Conservation (phyloP, 2,329 filamentous ascomycete genomes). For the Fusarium sp. region DNA sequence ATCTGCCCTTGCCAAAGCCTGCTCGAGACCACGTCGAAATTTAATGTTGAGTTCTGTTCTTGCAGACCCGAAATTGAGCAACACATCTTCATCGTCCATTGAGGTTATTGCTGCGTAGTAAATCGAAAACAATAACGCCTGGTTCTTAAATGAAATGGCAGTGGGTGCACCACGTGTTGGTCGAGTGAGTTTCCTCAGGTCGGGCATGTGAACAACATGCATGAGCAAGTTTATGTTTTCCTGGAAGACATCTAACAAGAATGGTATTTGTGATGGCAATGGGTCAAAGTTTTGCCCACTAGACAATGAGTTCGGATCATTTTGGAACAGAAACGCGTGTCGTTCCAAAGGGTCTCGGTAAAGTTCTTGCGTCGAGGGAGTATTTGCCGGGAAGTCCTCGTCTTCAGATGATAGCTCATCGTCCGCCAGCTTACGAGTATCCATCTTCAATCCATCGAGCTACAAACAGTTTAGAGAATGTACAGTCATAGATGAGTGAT, state of each 20-base stretch:
- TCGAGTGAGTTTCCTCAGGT: conserved; percentile 52
- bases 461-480: conserved; percentile 33
- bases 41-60: conserved; percentile 60
- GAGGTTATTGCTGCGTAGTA: conserved; percentile 69
- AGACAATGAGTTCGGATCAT: conserved; percentile 54
- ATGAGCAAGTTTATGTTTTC: conserved; percentile 64
- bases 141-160: conserved; percentile 57
- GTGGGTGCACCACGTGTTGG: conserved; percentile 52
- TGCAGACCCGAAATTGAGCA: conserved; percentile 62
- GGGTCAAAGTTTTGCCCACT: conserved; percentile 61
- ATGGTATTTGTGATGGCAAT: conserved; percentile 67
- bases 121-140: conserved; percentile 68
- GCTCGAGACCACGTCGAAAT: conserved; percentile 68
- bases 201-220: conserved; percentile 62
- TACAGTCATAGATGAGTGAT: fast-evolving
- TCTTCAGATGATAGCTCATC: conserved; percentile 54
- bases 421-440: conserved; percentile 51
- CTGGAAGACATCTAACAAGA: conserved; percentile 63
- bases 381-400: conserved; percentile 49
- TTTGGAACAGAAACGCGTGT: conserved; percentile 65
- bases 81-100: conserved; percentile 69
- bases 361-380: conserved; percentile 56
- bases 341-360: conserved; percentile 60
- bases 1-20: conserved; percentile 71
- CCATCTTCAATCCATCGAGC: conserved; percentile 61